Conservation (phyloP, 2,329 filamentous ascomycete genomes). For the Phyllosticta citribraziliensis region DNA sequence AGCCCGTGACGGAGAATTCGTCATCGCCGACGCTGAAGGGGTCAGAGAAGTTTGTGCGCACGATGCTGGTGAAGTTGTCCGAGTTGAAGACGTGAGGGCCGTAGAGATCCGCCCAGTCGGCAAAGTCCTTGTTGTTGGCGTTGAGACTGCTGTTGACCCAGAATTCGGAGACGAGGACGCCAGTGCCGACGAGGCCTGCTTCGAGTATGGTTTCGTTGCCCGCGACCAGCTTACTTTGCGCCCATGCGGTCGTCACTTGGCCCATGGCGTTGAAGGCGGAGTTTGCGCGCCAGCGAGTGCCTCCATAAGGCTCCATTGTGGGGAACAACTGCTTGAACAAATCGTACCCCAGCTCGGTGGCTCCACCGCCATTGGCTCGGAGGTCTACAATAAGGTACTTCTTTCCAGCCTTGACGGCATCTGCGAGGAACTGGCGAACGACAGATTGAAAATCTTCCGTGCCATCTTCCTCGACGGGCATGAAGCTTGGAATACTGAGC, state of each 20-base stretch:
- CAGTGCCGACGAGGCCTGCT: slow-evolving; percentile 12
- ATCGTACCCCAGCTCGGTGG: slow-evolving; percentile 30
- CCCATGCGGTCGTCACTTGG: slow-evolving; percentile 2
- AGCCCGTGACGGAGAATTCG: slow-evolving; percentile 23
- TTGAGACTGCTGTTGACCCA: slow-evolving; percentile 27
- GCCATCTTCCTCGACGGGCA: slow-evolving; percentile 15
- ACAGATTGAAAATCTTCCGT: slow-evolving; percentile 28
- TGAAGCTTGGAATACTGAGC: slow-evolving; percentile 35
- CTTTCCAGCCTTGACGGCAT: slow-evolving; percentile 39
- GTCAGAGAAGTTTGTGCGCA: slow-evolving; percentile 29
- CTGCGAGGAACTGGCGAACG: slow-evolving; percentile 37
- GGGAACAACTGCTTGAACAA: slow-evolving; percentile 48
- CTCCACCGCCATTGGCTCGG: slow-evolving; percentile 50
- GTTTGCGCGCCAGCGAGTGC: slow-evolving; percentile 38
- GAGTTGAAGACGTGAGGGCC: slow-evolving; percentile 23
- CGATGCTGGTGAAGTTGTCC: slow-evolving; percentile 26
- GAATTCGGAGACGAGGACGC: slow-evolving; percentile 19
- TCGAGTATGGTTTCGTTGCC: slow-evolving; percentile 20
- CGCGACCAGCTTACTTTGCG: slow-evolving; percentile 21
- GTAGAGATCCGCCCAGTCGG: slow-evolving; percentile 27
- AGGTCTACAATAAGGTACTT: slow-evolving; percentile 57
- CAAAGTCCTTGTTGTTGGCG: slow-evolving; percentile 20
- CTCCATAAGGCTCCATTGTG: slow-evolving; percentile 32
- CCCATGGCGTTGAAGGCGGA: slow-evolving; percentile 29
- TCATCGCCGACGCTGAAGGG: slow-evolving; percentile 13